These are phyloP conservation scores for Aspergillus phoenicis DNA, from an alignment of 2,329 filamentous ascomycete genomes.

Conservation along the genomic window DNA sequence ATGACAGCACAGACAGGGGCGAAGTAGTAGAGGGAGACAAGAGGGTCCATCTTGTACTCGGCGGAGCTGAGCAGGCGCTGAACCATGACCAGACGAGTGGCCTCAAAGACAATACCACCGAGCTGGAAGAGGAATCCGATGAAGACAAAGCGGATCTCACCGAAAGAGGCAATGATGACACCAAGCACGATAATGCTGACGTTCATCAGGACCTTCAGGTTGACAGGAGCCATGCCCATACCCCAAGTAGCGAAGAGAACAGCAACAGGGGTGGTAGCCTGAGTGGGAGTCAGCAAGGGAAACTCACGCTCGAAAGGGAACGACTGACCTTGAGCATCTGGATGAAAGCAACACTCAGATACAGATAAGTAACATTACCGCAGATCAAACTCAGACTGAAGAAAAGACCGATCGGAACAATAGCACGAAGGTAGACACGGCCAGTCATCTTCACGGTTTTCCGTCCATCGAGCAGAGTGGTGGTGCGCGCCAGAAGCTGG, in stretches of 20 bases:
- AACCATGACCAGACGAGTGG: slow-evolving; percentile 80
- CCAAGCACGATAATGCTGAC: slow-evolving; percentile 93
- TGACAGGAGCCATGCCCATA: slow-evolving; percentile 80
- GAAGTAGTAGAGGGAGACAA: slow-evolving; percentile 88
- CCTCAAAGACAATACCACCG: slow-evolving; percentile 77
- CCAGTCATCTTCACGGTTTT: slow-evolving; percentile 98
- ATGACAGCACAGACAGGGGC: slow-evolving; percentile 80
- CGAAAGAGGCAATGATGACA: slow-evolving; percentile 90
- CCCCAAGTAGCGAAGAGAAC: slow-evolving; percentile 88
- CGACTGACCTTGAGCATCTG: slow-evolving; percentile 89
- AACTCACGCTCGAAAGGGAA: slow-evolving; percentile 31
- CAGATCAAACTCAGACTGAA: slow-evolving; percentile 96
- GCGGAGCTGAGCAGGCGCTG: slow-evolving; percentile 76
- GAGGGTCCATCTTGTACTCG: slow-evolving; percentile 84
- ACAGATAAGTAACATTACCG: slow-evolving; percentile 91
- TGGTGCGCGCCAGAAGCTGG: slow-evolving; percentile 88
- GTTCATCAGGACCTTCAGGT: slow-evolving; percentile 84
- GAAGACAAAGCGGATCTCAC: slow-evolving; percentile 85
- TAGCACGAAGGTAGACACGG: slow-evolving; percentile 86
- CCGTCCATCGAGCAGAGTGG: slow-evolving; percentile 84
- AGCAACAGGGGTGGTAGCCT: slow-evolving; percentile 93
- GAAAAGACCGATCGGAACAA: slow-evolving; percentile 91
- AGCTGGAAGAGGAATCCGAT: slow-evolving; percentile 70
- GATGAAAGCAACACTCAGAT: slow-evolving; percentile 92
- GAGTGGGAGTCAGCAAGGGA: slow-evolving; percentile 13